A percentile compares a stretch with the other conserved stretches of the same genome.
phyloP scores from a whole-genome alignment of 495 filamentous ascomycete genomes.

The Lasiosphaeria miniovina region DNA sequence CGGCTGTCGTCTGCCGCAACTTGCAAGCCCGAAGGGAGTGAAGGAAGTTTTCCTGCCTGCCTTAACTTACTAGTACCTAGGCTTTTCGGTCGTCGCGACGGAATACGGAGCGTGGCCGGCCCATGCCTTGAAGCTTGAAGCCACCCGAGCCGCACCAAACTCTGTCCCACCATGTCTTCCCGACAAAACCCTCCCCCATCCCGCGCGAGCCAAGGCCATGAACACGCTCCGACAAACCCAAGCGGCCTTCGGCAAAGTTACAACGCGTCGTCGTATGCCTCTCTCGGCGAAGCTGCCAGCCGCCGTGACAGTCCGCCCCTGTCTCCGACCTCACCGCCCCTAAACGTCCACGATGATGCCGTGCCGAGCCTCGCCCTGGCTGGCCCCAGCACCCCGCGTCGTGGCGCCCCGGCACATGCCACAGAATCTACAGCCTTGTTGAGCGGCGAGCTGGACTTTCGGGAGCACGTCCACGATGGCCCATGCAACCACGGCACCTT shows the following conservation, averaged over 20 bases:
- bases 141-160: neutral
- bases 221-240: slow-evolving; percentile 39
- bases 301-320: slow-evolving; percentile 10
- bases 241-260: slow-evolving; percentile 46
- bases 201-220: slow-evolving; percentile 6
- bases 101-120: too few relatives aligned
- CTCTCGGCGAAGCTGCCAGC: slow-evolving; percentile 17
- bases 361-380: slow-evolving; percentile 15
- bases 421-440: slow-evolving; percentile 47
- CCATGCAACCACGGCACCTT: slow-evolving; percentile 77
- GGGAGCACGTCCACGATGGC: slow-evolving; percentile 43
- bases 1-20: too few relatives aligned
- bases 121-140: too few relatives aligned
- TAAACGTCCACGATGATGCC: slow-evolving; percentile 10
- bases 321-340: slow-evolving; percentile 21
- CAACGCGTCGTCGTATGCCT: slow-evolving; percentile 35
- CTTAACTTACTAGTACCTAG: too few relatives aligned
- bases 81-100: too few relatives aligned
- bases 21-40: too few relatives aligned
- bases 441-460: slow-evolving; percentile 17
- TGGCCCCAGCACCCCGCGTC: slow-evolving; percentile 21
- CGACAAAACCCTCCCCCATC: slow-evolving; percentile 8
- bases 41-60: too few relatives aligned
- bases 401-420: neutral
- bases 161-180: slow-evolving; percentile 15